A percentile compares a stretch with the other conserved stretches of the same genome.
These are phyloP conservation scores for Neurospora sp. DNA, from an alignment of 2,329 filamentous ascomycete species.

Conservation along the genomic window DNA sequence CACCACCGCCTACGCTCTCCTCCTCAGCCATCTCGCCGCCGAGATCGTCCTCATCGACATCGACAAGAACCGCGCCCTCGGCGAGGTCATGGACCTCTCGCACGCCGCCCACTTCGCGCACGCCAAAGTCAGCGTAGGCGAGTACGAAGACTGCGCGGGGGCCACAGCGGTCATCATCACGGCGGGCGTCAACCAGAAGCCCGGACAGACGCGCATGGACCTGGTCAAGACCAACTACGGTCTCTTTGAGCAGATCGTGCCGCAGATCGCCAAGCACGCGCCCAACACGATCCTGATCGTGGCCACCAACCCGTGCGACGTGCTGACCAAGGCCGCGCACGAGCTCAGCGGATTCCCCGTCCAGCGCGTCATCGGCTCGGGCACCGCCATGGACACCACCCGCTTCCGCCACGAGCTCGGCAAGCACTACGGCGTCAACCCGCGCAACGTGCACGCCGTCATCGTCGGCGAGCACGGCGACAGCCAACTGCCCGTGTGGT, in stretches of 20 bases:
- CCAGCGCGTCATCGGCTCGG: conserved; percentile 22
- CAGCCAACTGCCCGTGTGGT: conserved; percentile 23
- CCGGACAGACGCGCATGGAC: conserved; percentile 23
- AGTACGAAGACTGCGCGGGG: conserved; percentile 20
- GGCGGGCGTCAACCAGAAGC: conserved; percentile 24
- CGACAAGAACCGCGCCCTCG: conserved; percentile 20
- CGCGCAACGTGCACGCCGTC: conserved; percentile 22
- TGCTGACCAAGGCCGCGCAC: conserved; percentile 21
- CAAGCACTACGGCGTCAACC: conserved; percentile 18
- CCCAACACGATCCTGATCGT: conserved; percentile 22
- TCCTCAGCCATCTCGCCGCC: conserved; percentile 20
- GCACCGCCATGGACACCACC: conserved; percentile 23
- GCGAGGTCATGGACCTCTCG: conserved; percentile 22
- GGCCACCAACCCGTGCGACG: conserved; percentile 25
- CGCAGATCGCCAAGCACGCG: conserved; percentile 18
- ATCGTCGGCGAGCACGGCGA: conserved; percentile 25
- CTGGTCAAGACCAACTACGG: conserved; percentile 23
- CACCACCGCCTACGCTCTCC: conserved; percentile 22
- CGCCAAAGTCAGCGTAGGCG: conserved; percentile 18
- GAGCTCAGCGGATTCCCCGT: conserved; percentile 21
- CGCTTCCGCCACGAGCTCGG: conserved; percentile 21
- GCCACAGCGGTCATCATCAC: conserved; percentile 24
- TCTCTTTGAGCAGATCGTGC: conserved; percentile 20
- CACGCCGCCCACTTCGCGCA: conserved; percentile 23
- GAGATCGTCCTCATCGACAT: conserved; percentile 25